phyloP scores from a whole-genome alignment of 495 filamentous ascomycete genomes.

The Aspergillus coremiiformis region DNA sequence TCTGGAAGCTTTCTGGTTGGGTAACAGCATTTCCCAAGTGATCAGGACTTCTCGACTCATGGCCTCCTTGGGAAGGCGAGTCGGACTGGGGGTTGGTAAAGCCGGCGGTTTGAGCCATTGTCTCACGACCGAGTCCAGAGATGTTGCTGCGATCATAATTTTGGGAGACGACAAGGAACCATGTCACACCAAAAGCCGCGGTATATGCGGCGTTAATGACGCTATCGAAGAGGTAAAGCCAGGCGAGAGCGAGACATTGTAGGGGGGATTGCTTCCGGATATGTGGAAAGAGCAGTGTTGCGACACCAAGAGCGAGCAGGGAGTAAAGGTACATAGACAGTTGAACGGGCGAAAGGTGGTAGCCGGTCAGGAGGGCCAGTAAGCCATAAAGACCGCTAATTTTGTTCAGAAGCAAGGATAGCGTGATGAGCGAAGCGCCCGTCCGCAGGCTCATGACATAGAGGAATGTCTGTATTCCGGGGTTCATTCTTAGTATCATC shows the following conservation, averaged over 20 bases:
- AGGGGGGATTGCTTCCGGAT: constrained; percentile 63
- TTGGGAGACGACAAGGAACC: constrained; percentile 67
- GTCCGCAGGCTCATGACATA: constrained; percentile 78
- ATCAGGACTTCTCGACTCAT: constrained; percentile 26
- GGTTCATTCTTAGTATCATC: constrained; percentile 14
- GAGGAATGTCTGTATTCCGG: constrained; percentile 58
- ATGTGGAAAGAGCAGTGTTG: constrained; percentile 57
- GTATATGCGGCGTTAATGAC: constrained; percentile 73
- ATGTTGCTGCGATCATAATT: constrained; percentile 39
- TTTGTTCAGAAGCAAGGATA: constrained; percentile 80
- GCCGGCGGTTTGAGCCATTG: constrained; percentile 58
- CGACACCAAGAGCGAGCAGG: constrained; percentile 54
- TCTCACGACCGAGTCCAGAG: constrained; percentile 38
- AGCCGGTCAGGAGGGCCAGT: constrained; percentile 74
- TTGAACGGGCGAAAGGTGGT: constrained; percentile 58
- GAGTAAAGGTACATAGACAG: constrained; percentile 81
- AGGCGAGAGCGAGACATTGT: constrained; percentile 62
- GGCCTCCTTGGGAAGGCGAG: constrained; percentile 30
- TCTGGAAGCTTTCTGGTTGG: constrained; percentile 64
- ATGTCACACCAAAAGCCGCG: constrained; percentile 66
- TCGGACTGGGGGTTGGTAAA: constrained; percentile 63
- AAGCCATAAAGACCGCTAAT: constrained; percentile 80
- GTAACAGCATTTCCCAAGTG: constrained; percentile 45
- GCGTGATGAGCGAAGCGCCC: constrained; percentile 70
- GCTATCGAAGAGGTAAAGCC: constrained; percentile 72